Evolutionary conservation across 805 yeast species (phyloP).

Genomic region (Wickerhamia fluorescens): DNA sequence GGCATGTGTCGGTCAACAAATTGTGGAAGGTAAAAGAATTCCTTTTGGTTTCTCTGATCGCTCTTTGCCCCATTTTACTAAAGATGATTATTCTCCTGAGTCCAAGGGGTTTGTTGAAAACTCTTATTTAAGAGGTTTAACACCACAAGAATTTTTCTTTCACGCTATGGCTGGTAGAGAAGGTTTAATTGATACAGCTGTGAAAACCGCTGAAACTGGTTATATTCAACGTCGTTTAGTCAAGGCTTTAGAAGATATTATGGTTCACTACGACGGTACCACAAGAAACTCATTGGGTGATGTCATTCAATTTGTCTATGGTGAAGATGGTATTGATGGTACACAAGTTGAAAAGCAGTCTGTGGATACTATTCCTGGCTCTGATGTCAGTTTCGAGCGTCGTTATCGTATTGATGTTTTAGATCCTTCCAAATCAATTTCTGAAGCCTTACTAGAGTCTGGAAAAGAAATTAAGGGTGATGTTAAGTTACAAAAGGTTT

Average conservation of each 20-base stretch:
- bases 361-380: conserved; percentile 91
- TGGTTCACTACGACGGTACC: conserved; percentile 98
- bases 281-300: conserved; percentile 97
- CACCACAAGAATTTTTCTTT: conserved; percentile 98
- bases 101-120: conserved; percentile 97
- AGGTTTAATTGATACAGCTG: conserved; percentile 99
- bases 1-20: conserved; percentile 99
- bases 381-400: conserved; percentile 73
- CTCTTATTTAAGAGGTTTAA: conserved; percentile 92
- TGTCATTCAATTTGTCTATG: conserved; percentile 90
- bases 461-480: conserved; percentile 91
- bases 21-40: conserved; percentile 99
- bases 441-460: conserved; percentile 73
- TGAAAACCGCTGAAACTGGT: conserved; percentile 98
- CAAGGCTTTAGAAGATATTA: conserved; percentile 92
- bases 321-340: conserved; percentile 99
- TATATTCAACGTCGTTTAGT: conserved; percentile 97
- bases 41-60: conserved; percentile 96
- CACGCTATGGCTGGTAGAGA: conserved; percentile 99
- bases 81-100: conserved; percentile 97
- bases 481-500: conserved; percentile 65
- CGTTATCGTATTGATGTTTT: conserved; percentile 84
- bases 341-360: conserved; percentile 96
- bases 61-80: conserved; percentile 94
- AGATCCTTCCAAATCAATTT: conserved; percentile 53